phyloP scores from a whole-genome alignment of 768 basidiomycete species.

The Mycena chlorophos region DNA sequence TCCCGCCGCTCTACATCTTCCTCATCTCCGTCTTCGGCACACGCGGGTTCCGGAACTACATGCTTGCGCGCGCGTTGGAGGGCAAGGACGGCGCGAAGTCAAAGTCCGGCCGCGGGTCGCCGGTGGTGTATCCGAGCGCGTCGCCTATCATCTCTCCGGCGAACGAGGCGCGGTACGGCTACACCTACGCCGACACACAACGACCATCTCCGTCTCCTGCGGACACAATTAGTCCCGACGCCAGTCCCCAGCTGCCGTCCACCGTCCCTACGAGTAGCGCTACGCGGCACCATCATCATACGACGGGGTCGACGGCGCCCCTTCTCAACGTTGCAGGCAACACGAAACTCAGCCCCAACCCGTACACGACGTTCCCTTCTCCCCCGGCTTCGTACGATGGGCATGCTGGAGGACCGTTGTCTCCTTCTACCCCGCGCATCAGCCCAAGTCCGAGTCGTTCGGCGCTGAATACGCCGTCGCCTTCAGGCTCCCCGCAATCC shows the following conservation, averaged over 20 bases:
- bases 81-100: background rate
- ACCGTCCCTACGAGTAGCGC: background rate
- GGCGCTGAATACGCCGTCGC: background rate
- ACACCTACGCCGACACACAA: conserved; percentile 1
- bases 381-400: conserved; percentile 6
- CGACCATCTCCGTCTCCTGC: background rate
- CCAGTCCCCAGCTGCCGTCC: background rate
- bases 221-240: background rate
- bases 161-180: conserved; percentile 8
- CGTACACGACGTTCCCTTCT: conserved; percentile 9
- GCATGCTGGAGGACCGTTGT: background rate
- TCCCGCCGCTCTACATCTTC: background rate
- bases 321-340: background rate
- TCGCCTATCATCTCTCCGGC: conserved; percentile 8
- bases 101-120: background rate
- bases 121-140: conserved; percentile 1
- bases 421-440: background rate
- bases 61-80: conserved; percentile 10
- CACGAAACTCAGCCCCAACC: conserved; percentile 1
- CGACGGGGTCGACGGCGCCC: conserved; percentile 2
- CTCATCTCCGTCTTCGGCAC: conserved; percentile 8
- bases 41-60: conserved; percentile 14
- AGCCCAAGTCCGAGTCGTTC: background rate
- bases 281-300: background rate
- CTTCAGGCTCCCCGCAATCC: background rate